Conservation (phyloP, 768 basidiomycete species). For the Kwoniella pini region DNA sequence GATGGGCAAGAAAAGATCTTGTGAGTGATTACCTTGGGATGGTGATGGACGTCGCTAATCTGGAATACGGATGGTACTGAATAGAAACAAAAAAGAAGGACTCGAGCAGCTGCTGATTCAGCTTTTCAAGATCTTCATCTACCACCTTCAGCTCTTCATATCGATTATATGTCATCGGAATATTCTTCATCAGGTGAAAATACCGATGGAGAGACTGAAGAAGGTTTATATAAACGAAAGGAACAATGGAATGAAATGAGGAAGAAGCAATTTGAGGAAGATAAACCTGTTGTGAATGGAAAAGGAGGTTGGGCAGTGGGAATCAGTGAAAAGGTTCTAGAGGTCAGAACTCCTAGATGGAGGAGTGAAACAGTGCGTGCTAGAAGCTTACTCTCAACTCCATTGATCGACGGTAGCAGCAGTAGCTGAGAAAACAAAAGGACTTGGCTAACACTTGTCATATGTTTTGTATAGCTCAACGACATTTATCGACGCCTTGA, state of each 20-base stretch:
- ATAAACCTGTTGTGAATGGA: conserved; percentile 8
- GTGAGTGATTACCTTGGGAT: conserved; percentile 26
- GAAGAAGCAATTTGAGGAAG: not conserved
- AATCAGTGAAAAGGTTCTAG: conserved; percentile 47
- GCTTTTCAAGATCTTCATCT: conserved; percentile 14
- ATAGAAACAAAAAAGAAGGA: conserved; percentile 52
- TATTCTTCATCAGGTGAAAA: conserved; percentile 50
- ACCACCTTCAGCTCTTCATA: conserved; percentile 31
- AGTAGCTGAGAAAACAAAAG: no score
- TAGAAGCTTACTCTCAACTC: no score
- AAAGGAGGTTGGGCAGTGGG: conserved; percentile 37
- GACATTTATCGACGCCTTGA: conserved; percentile 37
- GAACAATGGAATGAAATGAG: conserved; percentile 3
- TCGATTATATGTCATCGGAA: conserved; percentile 54
- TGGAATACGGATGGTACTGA: not conserved
- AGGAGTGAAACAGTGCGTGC: conserved; percentile 45
- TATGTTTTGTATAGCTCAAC: conserved; percentile 29
- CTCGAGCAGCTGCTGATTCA: conserved; percentile 34
- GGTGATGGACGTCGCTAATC: no score
- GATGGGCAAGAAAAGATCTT: conserved; percentile 53
- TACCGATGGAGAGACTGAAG: conserved; percentile 1
- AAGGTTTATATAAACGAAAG: not conserved
- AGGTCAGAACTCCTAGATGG: conserved; percentile 52
- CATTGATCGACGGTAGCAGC: no score
- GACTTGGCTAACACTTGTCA: no score